phyloP scores from a whole-genome alignment of 2,329 filamentous ascomycete genomes.

The Talaromyces amestolkiae region DNA sequence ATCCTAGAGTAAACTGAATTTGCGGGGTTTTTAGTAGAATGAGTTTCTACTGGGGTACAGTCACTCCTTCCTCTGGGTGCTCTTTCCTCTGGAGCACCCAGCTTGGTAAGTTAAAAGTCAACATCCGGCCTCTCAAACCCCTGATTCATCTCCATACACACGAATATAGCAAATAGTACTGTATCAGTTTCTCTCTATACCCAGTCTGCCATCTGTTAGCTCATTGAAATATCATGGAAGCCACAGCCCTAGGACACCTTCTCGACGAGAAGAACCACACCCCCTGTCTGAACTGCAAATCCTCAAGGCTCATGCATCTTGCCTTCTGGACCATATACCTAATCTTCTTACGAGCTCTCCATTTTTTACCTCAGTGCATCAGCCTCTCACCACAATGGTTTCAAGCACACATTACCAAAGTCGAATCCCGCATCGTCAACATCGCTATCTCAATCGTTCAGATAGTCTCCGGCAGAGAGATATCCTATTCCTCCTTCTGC shows the following conservation, averaged over 20 bases:
- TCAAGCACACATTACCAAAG: background rate
- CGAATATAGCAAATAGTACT: background rate
- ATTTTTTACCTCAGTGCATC: background rate
- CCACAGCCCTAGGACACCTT: background rate
- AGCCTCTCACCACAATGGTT: background rate
- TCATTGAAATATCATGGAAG: constrained; percentile 11
- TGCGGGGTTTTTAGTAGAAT: background rate
- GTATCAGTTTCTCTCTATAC: constrained; percentile 1
- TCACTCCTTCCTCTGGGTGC: background rate
- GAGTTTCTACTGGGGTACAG: background rate
- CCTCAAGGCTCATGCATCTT: constrained; percentile 13
- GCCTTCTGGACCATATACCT: constrained; percentile 6
- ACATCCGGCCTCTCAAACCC: background rate
- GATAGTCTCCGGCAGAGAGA: background rate
- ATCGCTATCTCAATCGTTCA: constrained; percentile 14
- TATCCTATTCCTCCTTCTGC: background rate
- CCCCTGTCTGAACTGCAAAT: constrained; percentile 8
- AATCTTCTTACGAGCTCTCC: constrained; percentile 9
- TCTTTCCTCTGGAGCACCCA: background rate
- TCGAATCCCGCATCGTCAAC: constrained; percentile 12
- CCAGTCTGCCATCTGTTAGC: background rate
- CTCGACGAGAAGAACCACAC: constrained; percentile 9
- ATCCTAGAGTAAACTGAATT: too few relatives aligned
- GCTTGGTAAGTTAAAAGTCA: background rate
- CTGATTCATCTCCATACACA: background rate